These are phyloP conservation scores for Aristolochia fimbriata DNA, from an alignment of 164 flowering plant species.

Conservation along the genomic window DNA sequence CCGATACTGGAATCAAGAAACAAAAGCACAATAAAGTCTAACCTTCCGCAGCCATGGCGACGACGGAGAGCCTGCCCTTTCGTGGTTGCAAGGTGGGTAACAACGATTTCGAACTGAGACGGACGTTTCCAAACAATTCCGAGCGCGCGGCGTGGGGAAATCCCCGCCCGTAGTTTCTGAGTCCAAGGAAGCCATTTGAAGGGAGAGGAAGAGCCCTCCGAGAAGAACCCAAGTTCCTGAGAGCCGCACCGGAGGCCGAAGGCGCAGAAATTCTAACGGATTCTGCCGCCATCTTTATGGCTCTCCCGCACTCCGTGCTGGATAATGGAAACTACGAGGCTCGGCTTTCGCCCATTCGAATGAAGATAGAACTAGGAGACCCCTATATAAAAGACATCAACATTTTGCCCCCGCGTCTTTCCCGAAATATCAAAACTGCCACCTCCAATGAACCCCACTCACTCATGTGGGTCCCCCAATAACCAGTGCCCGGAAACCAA, in stretches of 20 bases:
- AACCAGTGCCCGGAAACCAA: too few relatives aligned
- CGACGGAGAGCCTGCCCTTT: slow-evolving; percentile 13
- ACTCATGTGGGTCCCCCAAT: too few relatives aligned
- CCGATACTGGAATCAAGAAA: not conserved
- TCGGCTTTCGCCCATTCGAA: not conserved
- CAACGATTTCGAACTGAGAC: slow-evolving; percentile 5
- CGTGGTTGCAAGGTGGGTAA: slow-evolving; percentile 5
- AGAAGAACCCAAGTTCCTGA: slow-evolving; percentile 6
- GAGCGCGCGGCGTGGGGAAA: slow-evolving; percentile 7
- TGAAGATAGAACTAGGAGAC: too few relatives aligned
- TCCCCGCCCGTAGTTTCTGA: not conserved
- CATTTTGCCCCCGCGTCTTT: too few relatives aligned
- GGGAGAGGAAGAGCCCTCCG: slow-evolving; percentile 12
- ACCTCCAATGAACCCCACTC: too few relatives aligned
- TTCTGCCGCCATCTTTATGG: slow-evolving; percentile 11
- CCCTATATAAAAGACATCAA: too few relatives aligned
- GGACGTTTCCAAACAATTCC: slow-evolving; percentile 17
- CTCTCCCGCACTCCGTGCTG: not conserved
- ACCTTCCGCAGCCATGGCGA: slow-evolving; percentile 38
- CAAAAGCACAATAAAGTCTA: slow-evolving; percentile 1
- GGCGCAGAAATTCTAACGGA: slow-evolving; percentile 14
- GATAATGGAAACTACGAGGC: not conserved
- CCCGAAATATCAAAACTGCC: too few relatives aligned
- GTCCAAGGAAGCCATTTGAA: slow-evolving; percentile 6
- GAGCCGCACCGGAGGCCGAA: slow-evolving; percentile 1